Base-by-base conservation (phyloP, 2,329 filamentous ascomycete genomes). In the Colletotrichum endophyticum region DNA sequence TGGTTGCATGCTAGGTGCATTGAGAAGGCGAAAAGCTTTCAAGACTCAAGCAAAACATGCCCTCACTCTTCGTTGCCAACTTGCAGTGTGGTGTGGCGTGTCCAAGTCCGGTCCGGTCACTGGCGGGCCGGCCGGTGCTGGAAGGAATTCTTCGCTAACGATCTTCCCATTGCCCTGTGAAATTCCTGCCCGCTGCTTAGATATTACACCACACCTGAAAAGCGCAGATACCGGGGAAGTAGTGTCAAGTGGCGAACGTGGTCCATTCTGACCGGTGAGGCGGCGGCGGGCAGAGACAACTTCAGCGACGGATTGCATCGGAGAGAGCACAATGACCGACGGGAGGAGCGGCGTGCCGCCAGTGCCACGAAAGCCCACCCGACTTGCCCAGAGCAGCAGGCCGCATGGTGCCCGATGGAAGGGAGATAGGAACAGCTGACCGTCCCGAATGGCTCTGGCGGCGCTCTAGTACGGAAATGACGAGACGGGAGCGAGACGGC, bases 321-420 rank as follows among this genome's bases (percentile, higher is more conserved):
- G 63, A 59, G 63, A 32, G 62, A 13, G 39, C 63, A 49, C 25
- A 53, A 39, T 16, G n/a, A n/a, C 28, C 67, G 39, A 61, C 66
- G 70, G 64, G 44, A 34, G 19, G 53, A 69, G 64, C 64, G 70
- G 70, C 73, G 64, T 73, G 34, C 70, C 70, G 64, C 57, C 70
- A 76, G 59, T 70, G 74, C 32, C 70, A 76, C 32, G 59, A 74
- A 49, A 75, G 68, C 30, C 49, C 49, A 73, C 70, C 70, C 57
- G 71, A 73, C 59, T 61, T 74, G 64, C 49, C 70, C 25, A 76
- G 74, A 76, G 59, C 70, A 76, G 73, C 69, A 53, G 57, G 64
- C 73, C 73, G 73, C 73, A 76, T 76, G 70, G 28, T 59, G 70
- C 74, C 64, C 70, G 44, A 39, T 32, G 59, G 59, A 53, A 49